Base-by-base conservation (phyloP, 768 basidiomycete species). In the Pleurotus sapidus region DNA sequence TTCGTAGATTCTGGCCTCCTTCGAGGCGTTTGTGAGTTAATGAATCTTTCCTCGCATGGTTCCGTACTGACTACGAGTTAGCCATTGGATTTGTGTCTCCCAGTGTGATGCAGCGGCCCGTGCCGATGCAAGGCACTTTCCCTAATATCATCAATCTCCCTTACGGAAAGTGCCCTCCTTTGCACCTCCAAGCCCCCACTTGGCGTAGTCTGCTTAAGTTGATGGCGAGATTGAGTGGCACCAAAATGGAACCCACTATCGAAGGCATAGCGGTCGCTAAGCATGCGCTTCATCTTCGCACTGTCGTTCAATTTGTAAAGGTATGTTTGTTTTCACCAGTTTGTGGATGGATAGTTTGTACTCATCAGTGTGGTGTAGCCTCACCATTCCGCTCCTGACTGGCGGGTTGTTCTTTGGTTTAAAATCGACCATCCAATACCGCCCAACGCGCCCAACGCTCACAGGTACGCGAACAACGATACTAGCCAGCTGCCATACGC, bases 281-380 rank as follows among this genome's bases (percentile, higher is more conserved):
- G 63, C 73, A 72, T 1, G 80, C 81, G 4, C 74, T 86, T 50
- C 80, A 78, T 59, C 71, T 93, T 46, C 85, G 91, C 42, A 86
- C 86, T 0, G 88, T 93, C 0, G 71, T 93, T 56, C 91, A 93
- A 64, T 91, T 93, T 63, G 77, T 91, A 49, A 89, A 85, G 77
- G 91, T 89, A 62, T 53, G 79, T 63, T 6, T 14, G 18, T 39
- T 17, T 24, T 18, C 8, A 50, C 11, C 14, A 50, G 2, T 46
- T 58, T n/a, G 46, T 27, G 49, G 27, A 34, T 46, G 17, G 30
- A 30, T 46, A 15, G 30, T 25, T 18, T 18, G 20, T 6, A 24
- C 37, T 34, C 23, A 15, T 25, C 7, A 17, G 46, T 12, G 30
- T 34, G 8, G 11, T 34, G 25, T 56, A 91, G 89, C 76, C 86